A percentile compares a stretch with the other conserved stretches of the same genome.
Evolutionary conservation across 495 filamentous ascomycete species (phyloP).

Genomic region (Tuber indicum): DNA sequence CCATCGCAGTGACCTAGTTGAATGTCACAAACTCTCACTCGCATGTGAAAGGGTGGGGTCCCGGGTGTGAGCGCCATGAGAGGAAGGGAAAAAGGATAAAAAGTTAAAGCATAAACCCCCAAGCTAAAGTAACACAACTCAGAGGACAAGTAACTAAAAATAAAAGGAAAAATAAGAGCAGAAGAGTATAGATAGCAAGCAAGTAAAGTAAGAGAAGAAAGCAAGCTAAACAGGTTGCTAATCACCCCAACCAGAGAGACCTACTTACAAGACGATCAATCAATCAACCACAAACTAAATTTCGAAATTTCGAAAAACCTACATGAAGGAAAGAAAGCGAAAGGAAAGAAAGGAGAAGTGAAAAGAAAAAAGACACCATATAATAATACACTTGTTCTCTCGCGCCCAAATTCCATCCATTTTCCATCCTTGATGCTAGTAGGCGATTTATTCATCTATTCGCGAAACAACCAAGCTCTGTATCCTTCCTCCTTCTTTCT

Average conservation of each 20-base stretch:
- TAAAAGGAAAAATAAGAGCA: neutral
- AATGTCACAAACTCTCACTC: slow-evolving; percentile 1
- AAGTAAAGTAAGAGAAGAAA: neutral
- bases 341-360: neutral
- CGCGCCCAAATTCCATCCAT: neutral
- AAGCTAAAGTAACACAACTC: neutral
- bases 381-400: neutral
- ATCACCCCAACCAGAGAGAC: neutral
- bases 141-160: neutral
- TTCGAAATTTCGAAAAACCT: neutral
- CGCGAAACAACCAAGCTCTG: neutral
- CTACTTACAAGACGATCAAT: neutral
- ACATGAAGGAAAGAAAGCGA: neutral
- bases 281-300: neutral
- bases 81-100: neutral
- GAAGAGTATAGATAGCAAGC: slow-evolving; percentile 1
- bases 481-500: slow-evolving; percentile 3
- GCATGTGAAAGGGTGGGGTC: neutral
- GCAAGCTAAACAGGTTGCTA: neutral
- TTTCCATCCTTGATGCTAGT: neutral
- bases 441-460: neutral
- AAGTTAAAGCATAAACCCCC: neutral
- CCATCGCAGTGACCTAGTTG: neutral
- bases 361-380: neutral
- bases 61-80: neutral